Percentiles rank a stretch among this genome's conserved stretches.
Conservation (phyloP, 75 land plant species). For the Gnetum montanum region DNA sequence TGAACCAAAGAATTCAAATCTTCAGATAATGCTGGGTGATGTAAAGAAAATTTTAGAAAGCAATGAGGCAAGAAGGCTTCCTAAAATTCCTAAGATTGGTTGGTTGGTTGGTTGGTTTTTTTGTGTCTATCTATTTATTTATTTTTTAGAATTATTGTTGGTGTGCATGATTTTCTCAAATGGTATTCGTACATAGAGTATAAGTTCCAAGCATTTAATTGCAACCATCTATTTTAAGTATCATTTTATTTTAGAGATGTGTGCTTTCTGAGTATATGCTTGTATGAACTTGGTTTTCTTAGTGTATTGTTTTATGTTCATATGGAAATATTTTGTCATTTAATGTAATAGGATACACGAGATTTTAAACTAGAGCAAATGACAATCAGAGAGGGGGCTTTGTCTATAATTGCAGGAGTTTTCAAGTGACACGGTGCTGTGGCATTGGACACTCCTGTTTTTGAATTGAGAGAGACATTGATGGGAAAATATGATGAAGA, state of each 20-base stretch:
- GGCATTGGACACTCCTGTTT: constrained; percentile 77
- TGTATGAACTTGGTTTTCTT: background rate
- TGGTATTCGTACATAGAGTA: background rate
- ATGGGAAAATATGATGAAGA: constrained; percentile 96
- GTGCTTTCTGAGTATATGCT: background rate
- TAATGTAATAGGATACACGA: constrained; percentile 57
- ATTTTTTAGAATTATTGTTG: background rate
- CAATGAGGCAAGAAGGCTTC: constrained; percentile 70
- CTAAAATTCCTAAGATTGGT: constrained; percentile 72
- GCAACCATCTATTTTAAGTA: background rate
- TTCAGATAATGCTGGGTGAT: constrained; percentile 24
- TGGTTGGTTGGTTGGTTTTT: background rate
- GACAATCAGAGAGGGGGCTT: constrained; percentile 73
- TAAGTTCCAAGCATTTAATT: background rate
- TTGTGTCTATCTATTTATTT: background rate
- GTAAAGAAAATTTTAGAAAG: constrained; percentile 60
- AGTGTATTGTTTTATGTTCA: background rate
- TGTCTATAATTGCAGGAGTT: constrained; percentile 50
- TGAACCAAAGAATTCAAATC: constrained; percentile 27
- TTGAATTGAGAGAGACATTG: constrained; percentile 83
- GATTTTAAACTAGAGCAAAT: constrained; percentile 84
- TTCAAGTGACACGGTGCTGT: constrained; percentile 84
- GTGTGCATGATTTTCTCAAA: background rate
- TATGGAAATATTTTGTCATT: background rate
- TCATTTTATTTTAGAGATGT: background rate